Base-by-base conservation (phyloP, 495 filamentous ascomycete genomes). In the Xanthoparmelia taractica region DNA sequence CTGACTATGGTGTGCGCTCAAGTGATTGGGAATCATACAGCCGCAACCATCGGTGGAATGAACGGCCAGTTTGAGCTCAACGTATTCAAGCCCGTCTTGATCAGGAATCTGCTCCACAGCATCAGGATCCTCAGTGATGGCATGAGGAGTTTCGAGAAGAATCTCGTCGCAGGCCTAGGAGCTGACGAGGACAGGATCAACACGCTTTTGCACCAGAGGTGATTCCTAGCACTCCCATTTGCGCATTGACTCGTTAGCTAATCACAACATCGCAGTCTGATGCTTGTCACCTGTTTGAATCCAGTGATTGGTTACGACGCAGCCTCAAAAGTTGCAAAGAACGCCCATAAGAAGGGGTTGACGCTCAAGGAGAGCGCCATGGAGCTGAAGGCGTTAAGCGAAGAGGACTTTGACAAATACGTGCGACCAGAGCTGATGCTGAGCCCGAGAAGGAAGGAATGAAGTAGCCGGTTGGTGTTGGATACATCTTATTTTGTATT, bases 11-110 rank as follows among this genome's bases (percentile, higher is more conserved):
- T 98, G 61, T 97, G 92, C 79, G 84, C 91, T 4, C 94, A 98
- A 75, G 95, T 98, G 41, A 95, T 97, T 83, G 94, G 94, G 68
- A 98, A 98, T 80, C 86, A 98, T 75, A 87, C 88, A 52, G 90
- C 94, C 37, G 83, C 89, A 54, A 96, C 93, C 25, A 86, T 97
- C 59, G 89, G 91, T 63, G 94, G 93, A 69, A 95, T 95, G 82
- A 95, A 93, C 78, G 94, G 94, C 62, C 95, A 98, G 78, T 98
- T 98, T 70, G 94, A 98, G 75, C 84, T 98, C 68, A 98, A 98
- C 75, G 94, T 98, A 54, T 98, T 96, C 85, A 98, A 98, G 83
- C 94, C 94, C 38, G 82, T 97, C 50, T 80, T 98, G 70, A 97
- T 98, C 78, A 81, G 87, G 72, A 97, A 97, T 79, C 78, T 97